A percentile compares a stretch with the other conserved stretches of the same genome.
These are phyloP conservation scores for Cercophora samala DNA, from an alignment of 495 filamentous ascomycete genomes.

Conservation along the genomic window DNA sequence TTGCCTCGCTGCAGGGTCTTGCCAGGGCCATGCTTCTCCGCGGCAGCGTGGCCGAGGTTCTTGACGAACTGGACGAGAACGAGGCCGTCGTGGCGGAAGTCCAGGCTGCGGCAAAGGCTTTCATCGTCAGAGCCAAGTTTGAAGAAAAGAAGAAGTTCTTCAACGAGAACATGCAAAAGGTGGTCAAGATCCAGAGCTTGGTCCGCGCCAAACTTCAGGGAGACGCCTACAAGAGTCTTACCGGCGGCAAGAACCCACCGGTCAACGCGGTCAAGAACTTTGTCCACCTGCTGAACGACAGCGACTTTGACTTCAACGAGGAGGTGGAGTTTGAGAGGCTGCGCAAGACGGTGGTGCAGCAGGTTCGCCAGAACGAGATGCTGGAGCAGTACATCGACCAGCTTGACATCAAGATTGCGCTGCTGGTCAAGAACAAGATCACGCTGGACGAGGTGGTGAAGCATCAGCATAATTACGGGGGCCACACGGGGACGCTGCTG, in stretches of 20 bases:
- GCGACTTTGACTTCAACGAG: slow-evolving; percentile 97
- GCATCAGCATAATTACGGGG: slow-evolving; percentile 95
- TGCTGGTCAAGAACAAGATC: slow-evolving; percentile 99
- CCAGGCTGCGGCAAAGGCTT: slow-evolving; percentile 72
- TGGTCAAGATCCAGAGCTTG: slow-evolving; percentile 97
- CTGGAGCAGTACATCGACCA: slow-evolving; percentile 97
- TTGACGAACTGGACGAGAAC: slow-evolving; percentile 74
- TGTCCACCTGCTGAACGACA: slow-evolving; percentile 95
- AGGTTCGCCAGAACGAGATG: slow-evolving; percentile 94
- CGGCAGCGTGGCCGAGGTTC: slow-evolving; percentile 61
- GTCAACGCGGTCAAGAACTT: slow-evolving; percentile 96
- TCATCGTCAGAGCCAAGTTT: slow-evolving; percentile 69
- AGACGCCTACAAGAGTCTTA: slow-evolving; percentile 94
- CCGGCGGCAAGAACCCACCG: slow-evolving; percentile 94
- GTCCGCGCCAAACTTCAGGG: slow-evolving; percentile 90
- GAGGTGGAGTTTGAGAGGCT: slow-evolving; percentile 94
- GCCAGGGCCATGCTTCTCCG: slow-evolving; percentile 76
- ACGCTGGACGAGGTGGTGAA: slow-evolving; percentile 96
- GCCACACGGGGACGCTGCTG: slow-evolving; percentile 79
- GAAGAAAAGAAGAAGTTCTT: slow-evolving; percentile 84
- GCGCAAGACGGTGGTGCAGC: slow-evolving; percentile 91
- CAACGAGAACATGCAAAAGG: slow-evolving; percentile 96
- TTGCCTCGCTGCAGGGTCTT: slow-evolving; percentile 67
- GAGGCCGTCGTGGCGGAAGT: slow-evolving; percentile 71
- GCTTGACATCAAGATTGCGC: slow-evolving; percentile 96